Base-by-base conservation (phyloP, 2,329 filamentous ascomycete genomes). In the Sphaerostilbella broomeana region DNA sequence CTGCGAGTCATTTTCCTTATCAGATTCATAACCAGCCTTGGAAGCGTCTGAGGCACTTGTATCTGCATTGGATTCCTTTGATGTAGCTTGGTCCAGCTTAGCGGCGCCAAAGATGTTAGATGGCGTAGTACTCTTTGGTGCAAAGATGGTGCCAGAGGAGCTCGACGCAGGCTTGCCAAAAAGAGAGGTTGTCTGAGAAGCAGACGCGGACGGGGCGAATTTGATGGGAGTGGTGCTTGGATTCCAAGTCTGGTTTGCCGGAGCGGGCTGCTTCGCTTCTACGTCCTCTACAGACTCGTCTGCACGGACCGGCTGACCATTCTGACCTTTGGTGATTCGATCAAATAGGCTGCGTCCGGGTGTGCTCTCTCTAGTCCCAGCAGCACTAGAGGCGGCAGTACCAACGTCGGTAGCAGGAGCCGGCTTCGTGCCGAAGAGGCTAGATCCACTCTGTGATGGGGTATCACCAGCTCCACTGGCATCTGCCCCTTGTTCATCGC, bases 271-370 rank as follows among this genome's bases (percentile, higher is more conserved):
- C 25, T 55, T 57, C 15, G 49, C 38, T 16, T 35, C 38, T 8
- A 42, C 32, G 16, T 45, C 48, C 37, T 52, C 53, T 29, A 17
- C 52, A 37, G 40, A 31, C 42, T 56, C 45, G 38, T 58, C 50
- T 45, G 64, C 53, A 18, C 70, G 65, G 2, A 75, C 54, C 12
- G 70, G 68, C 41, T 76, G 65, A 2, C 72, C 72, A 44, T 73
- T 65, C 13, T 53, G 60, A 32, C 63, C 69, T 54, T 67, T 72
- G 5, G 65, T 70, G 6, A 78, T 65, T 22, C 75, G 70, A 26
- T 77, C 74, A 47, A 77, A 77, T 11, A 78, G 52, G 52, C 74
- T 77, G 31, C 65, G 63, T 15, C 64, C 67, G 16, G 69, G 62
- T 3, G 64, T 66, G 42, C 61, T 64, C 28, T 70, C 68, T 4